Percentiles rank a stretch among this genome's conserved stretches.
phyloP scores from a whole-genome alignment of 176 grass and related monocot species.

The Ananas comosus region DNA sequence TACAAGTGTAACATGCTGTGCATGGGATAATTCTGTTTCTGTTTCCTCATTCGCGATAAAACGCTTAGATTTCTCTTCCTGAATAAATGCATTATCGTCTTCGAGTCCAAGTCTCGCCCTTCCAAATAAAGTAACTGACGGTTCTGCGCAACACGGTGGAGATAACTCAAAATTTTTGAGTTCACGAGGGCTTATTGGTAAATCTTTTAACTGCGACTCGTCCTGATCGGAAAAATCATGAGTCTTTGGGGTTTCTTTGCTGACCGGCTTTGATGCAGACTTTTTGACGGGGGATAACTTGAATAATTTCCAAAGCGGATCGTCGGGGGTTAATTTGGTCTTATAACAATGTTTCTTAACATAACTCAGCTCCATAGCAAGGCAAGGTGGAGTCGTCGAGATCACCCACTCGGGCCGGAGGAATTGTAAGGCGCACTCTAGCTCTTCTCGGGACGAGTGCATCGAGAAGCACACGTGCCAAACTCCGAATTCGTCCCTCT shows the following conservation, averaged over 20 bases:
- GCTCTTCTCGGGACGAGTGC: slow-evolving; percentile 76
- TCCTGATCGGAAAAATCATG: slow-evolving; percentile 1
- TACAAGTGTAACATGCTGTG: background rate
- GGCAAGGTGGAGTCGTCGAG: slow-evolving; percentile 71
- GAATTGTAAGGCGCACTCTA: slow-evolving; percentile 63
- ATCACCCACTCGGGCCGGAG: slow-evolving; percentile 84
- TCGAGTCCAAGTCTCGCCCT: slow-evolving; percentile 71
- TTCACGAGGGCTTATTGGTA: slow-evolving; percentile 23
- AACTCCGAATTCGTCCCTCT: slow-evolving; percentile 56
- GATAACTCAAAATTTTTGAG: slow-evolving; percentile 36
- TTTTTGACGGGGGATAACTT: slow-evolving; percentile 30
- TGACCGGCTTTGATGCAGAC: slow-evolving; percentile 15
- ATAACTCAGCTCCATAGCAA: slow-evolving; percentile 77
- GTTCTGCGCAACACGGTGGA: slow-evolving; percentile 20
- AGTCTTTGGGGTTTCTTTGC: slow-evolving; percentile 11
- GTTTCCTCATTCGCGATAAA: slow-evolving; percentile 4
- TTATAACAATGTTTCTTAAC: slow-evolving; percentile 77
- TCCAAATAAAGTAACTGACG: slow-evolving; percentile 71
- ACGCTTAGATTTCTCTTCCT: slow-evolving; percentile 36
- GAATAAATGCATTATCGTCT: slow-evolving; percentile 34
- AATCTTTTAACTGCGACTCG: background rate
- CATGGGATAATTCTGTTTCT: background rate
- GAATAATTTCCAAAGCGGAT: slow-evolving; percentile 73
- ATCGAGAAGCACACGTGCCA: slow-evolving; percentile 91
- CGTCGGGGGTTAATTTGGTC: slow-evolving; percentile 49